Evolutionary conservation across 306 rosid genomes (phyloP), one percentile per base, ranked within the genome.

Genomic region (Datisca glomerata): DNA sequence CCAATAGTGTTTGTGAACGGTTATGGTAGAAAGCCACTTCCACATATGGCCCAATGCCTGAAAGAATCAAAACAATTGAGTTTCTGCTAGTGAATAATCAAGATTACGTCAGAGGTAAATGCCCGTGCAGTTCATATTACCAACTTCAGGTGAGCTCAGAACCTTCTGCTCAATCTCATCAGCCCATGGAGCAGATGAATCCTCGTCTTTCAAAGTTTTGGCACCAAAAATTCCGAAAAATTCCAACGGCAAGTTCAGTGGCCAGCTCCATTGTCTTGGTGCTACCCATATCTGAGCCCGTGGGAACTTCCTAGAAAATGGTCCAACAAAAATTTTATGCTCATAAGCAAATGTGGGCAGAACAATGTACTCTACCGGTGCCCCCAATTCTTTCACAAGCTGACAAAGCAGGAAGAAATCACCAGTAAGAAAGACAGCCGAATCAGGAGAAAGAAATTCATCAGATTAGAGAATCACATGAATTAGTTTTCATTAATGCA

Each of bases 231-330:
- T 80, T 23, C 94, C 98, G 0, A 80, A 73, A 66, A 89, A 89
- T 41, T 77, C 91, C 47, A 89, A 66, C 2, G 98, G 98, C 49
- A 89, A 65, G 58, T 89, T 84, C 70, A 89, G 53, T 9, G 98
- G 98, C 98, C 98, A 89, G 68, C 98, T 89, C 96, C 96, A 89
- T 60, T 84, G 98, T 66, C 98, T 80, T 41, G 98, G 96, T 24
- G 96, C 94, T 54, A 89, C 98, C 98, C 98, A 84, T 51, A 80
- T 68, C 27, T 64, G 78, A 57, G 98, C 97, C 6, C 53, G 79
- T 10, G 95, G 93, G 46, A 89, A 89, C 63, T 70, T 79, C 59
- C 98, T 72, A 15, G 95, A 89, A 66, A 89, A 89, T 6, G 98
- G 98, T 45, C 98, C 95, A 5, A 89, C 86, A 34, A 89, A 83